phyloP scores from a whole-genome alignment of 495 filamentous ascomycete species.

The Aspergillus haitiensis region DNA sequence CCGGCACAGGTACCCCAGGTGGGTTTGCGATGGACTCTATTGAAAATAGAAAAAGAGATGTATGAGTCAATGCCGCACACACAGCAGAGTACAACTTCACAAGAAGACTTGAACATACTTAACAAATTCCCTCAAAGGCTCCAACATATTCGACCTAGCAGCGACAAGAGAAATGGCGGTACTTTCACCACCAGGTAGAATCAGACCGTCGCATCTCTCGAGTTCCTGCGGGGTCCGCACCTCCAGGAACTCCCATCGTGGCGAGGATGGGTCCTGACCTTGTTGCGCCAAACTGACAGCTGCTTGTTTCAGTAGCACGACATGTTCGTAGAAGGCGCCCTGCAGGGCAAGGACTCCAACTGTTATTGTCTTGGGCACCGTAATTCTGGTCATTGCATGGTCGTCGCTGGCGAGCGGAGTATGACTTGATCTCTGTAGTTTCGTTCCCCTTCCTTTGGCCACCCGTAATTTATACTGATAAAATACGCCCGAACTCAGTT shows the following conservation, averaged over 20 bases:
- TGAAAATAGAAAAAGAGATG: not conserved
- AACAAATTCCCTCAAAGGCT: constrained; percentile 87
- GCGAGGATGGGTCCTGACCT: constrained; percentile 21
- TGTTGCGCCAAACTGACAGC: constrained; percentile 35
- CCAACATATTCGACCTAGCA: constrained; percentile 72
- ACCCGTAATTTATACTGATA: constrained; percentile 12
- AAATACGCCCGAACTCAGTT: constrained; percentile 1
- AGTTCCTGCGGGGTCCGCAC: constrained; percentile 77
- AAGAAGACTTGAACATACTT: constrained; percentile 61
- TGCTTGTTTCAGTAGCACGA: constrained; percentile 72
- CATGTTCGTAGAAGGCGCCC: constrained; percentile 89
- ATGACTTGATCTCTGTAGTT: not conserved
- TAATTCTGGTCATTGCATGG: constrained; percentile 32
- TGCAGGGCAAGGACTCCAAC: constrained; percentile 90
- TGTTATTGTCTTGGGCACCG: constrained; percentile 42
- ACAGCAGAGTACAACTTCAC: not conserved
- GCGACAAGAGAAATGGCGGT: constrained; percentile 92
- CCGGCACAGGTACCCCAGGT: constrained; percentile 97
- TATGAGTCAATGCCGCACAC: constrained; percentile 26
- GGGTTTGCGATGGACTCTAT: constrained; percentile 63
- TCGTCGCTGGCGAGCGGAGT: not conserved
- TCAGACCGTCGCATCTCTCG: constrained; percentile 71
- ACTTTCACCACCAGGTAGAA: constrained; percentile 93
- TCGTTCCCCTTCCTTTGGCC: not conserved
- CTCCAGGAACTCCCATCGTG: constrained; percentile 66